These are phyloP conservation scores for Babesia bigemina DNA, from an alignment of 169 alveolate genomes.

Conservation along the genomic window DNA sequence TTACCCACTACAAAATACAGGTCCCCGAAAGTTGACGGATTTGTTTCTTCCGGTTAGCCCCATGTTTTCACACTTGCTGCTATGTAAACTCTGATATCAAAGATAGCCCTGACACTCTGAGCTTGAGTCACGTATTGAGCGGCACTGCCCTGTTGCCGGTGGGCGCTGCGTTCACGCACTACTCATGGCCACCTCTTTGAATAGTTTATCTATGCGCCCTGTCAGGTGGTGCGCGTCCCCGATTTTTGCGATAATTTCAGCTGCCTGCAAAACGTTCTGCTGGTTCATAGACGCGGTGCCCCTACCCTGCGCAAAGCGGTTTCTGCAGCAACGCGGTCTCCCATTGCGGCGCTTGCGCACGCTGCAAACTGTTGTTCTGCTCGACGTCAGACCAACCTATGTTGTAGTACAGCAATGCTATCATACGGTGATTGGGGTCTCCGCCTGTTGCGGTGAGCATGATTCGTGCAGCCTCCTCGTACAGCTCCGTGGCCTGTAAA, in stretches of 20 bases:
- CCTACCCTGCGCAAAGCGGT: slow-evolving; percentile 46
- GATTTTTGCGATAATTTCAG: slow-evolving; percentile 37
- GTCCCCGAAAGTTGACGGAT: background rate
- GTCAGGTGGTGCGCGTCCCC: slow-evolving; percentile 51
- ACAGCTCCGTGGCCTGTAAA: slow-evolving; percentile 19
- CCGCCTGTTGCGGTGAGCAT: slow-evolving; percentile 66
- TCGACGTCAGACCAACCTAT: slow-evolving; percentile 2
- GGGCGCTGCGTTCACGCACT: too few relatives aligned
- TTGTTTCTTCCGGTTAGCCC: too few relatives aligned
- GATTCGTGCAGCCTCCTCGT: slow-evolving; percentile 56
- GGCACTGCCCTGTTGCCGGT: too few relatives aligned
- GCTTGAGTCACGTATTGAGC: too few relatives aligned
- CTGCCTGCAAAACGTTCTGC: slow-evolving; percentile 9
- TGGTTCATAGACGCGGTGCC: background rate
- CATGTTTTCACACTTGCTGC: too few relatives aligned
- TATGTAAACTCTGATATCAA: too few relatives aligned
- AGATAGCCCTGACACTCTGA: too few relatives aligned
- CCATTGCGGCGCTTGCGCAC: slow-evolving; percentile 20
- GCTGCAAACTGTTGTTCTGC: background rate
- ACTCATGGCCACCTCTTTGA: slow-evolving; percentile 18
- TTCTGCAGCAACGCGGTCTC: slow-evolving; percentile 38
- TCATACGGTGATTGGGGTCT: slow-evolving; percentile 58
- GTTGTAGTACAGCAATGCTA: slow-evolving; percentile 56
- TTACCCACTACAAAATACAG: background rate
- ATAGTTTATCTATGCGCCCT: slow-evolving; percentile 41